Evolutionary conservation across 257 asterid genomes (phyloP).

Genomic region (Solanum neorickii): DNA sequence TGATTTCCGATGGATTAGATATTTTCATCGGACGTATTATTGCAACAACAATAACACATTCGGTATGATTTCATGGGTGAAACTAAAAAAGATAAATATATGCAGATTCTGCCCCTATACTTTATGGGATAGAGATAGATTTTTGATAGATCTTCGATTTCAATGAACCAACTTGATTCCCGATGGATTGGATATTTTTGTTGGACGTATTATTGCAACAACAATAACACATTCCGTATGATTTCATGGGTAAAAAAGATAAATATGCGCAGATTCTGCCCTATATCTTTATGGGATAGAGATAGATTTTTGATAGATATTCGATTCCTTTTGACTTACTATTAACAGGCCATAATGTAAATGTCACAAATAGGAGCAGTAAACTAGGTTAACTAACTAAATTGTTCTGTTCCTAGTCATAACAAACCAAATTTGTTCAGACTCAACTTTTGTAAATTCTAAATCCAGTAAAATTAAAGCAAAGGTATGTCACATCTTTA

Average conservation of each 20-base stretch:
- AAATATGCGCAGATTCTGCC: rapidly evolving
- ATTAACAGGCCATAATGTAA: background rate
- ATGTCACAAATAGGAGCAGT: background rate
- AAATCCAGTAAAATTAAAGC: background rate
- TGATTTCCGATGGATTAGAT: background rate
- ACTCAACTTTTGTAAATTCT: background rate
- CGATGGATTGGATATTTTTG: background rate
- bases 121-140: rapidly evolving
- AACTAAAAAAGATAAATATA: background rate
- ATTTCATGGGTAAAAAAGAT: background rate
- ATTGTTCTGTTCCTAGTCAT: background rate
- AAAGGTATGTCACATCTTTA: background rate
- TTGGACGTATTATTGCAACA: background rate
- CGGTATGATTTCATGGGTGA: background rate
- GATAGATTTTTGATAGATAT: rapidly evolving
- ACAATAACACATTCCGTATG: background rate
- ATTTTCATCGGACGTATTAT: background rate
- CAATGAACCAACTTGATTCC: background rate
- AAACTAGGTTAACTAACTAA: background rate
- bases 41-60: background rate
- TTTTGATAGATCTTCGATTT: rapidly evolving
- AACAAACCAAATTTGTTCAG: background rate
- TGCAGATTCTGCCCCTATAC: rapidly evolving
- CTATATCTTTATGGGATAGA: rapidly evolving
- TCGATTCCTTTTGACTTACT: background rate